These are phyloP conservation scores for Boehmeria nivea DNA, from an alignment of 306 rosid genomes.

Conservation along the genomic window DNA sequence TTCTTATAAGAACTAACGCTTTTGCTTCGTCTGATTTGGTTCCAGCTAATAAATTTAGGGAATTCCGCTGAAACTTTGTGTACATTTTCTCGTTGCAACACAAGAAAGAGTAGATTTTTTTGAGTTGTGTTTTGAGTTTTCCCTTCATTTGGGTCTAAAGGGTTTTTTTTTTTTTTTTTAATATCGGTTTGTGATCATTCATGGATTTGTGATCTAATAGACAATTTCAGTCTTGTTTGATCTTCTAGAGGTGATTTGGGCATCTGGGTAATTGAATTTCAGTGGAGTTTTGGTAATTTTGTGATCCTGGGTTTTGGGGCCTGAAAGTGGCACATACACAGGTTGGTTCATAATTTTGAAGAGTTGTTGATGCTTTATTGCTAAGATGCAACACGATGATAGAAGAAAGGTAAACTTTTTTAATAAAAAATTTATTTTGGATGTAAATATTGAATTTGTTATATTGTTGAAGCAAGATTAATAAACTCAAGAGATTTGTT, in stretches of 20 bases:
- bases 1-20: conserved; percentile 22
- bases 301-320: no score
- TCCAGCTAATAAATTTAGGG: conserved; percentile 42
- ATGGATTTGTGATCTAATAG: conserved; percentile 13
- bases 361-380: conserved; percentile 42
- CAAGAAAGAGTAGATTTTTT: conserved; percentile 15
- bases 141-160: conserved; percentile 14
- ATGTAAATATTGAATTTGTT: no score
- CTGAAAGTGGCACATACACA: no score
- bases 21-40: conserved; percentile 17
- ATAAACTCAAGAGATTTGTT: no score
- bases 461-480: no score
- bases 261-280: conserved; percentile 35
- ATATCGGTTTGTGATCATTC: neutral
- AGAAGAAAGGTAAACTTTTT: conserved; percentile 68
- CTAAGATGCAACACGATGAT: conserved; percentile 77
- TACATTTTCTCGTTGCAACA: conserved; percentile 20
- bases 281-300: conserved; percentile 34
- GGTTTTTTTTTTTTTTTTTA: conserved; percentile 8
- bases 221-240: conserved; percentile 17
- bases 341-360: conserved; percentile 24
- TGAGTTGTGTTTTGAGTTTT: conserved; percentile 15
- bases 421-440: no score
- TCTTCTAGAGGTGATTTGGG: conserved; percentile 25
- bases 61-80: conserved; percentile 29